Conservation (phyloP, 192 early-diverging fungal genomes). For the Podochytrium sp. region DNA sequence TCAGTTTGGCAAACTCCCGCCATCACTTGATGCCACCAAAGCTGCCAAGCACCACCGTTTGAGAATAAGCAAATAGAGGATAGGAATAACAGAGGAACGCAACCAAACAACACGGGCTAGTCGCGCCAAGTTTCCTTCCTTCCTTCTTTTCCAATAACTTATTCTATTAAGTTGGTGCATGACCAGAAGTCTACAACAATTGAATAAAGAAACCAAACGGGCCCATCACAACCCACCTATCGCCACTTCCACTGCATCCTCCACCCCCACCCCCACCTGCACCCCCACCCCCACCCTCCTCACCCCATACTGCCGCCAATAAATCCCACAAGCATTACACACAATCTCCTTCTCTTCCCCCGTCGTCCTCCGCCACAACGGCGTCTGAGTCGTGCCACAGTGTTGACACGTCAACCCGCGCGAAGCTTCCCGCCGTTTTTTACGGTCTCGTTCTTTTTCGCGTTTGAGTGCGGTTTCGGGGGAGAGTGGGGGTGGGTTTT, state of each 20-base stretch:
- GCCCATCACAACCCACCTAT: not conserved
- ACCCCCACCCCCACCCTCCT: not conserved
- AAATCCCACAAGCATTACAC: constrained; percentile 80
- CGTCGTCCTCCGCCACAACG: constrained; percentile 77
- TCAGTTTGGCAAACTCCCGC: not conserved
- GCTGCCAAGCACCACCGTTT: not conserved
- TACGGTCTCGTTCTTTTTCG: constrained; percentile 15
- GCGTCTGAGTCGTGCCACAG: constrained; percentile 76
- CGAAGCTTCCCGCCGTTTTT: constrained; percentile 32
- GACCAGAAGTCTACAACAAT: too few species aligned
- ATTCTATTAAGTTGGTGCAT: too few species aligned
- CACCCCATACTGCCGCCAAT: not conserved
- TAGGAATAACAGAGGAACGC: not conserved
- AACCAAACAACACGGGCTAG: not conserved
- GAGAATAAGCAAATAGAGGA: not conserved
- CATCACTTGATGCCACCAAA: not conserved
- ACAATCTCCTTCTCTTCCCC: constrained; percentile 65
- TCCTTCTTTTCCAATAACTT: not conserved
- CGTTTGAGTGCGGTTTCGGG: not conserved
- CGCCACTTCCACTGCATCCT: not conserved
- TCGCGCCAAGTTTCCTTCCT: not conserved
- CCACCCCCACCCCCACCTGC: not conserved
- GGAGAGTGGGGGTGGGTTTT: not conserved
- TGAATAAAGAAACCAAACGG: too few species aligned
- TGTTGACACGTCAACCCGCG: constrained; percentile 62